Percentiles rank a stretch among this genome's conserved stretches.
These are phyloP conservation scores for Potentilla sterilis DNA, from an alignment of 306 rosid species.

Conservation along the genomic window DNA sequence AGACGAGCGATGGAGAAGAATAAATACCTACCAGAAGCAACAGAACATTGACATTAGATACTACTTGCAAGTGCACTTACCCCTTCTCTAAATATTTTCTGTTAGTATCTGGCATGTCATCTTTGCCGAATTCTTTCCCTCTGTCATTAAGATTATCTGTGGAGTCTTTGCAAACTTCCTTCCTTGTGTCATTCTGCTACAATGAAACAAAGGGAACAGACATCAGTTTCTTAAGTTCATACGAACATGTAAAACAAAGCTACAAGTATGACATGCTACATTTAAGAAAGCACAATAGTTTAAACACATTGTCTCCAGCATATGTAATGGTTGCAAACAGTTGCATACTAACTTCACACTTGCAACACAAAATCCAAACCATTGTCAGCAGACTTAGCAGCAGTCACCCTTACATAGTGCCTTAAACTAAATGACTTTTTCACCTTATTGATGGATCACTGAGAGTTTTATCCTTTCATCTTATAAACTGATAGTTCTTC, in stretches of 20 bases:
- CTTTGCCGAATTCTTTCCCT: constrained; percentile 13
- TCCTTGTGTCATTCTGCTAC: constrained; percentile 26
- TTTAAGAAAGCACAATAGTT: neutral
- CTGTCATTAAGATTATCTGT: constrained; percentile 1
- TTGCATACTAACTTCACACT: neutral
- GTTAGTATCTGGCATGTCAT: constrained; percentile 19
- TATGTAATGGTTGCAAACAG: constrained; percentile 10
- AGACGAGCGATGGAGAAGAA: constrained; percentile 18
- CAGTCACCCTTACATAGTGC: neutral
- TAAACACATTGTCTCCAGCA: constrained; percentile 1
- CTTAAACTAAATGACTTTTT: neutral
- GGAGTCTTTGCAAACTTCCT: constrained; percentile 32
- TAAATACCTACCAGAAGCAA: constrained; percentile 13
- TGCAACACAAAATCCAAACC: constrained; percentile 10
- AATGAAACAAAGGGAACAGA: constrained; percentile 27
- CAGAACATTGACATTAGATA: constrained; percentile 9
- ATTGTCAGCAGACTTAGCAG: neutral
- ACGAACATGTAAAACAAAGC: neutral
- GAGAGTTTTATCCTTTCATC: neutral
- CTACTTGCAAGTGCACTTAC: constrained; percentile 38
- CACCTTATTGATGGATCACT: neutral
- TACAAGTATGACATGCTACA: neutral
- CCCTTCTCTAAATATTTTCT: constrained; percentile 33
- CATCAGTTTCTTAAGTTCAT: constrained; percentile 23
- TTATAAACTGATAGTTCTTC: neutral